Conservation (phyloP, 139 green algal species). For the Raphidocelis subcapitata region DNA sequence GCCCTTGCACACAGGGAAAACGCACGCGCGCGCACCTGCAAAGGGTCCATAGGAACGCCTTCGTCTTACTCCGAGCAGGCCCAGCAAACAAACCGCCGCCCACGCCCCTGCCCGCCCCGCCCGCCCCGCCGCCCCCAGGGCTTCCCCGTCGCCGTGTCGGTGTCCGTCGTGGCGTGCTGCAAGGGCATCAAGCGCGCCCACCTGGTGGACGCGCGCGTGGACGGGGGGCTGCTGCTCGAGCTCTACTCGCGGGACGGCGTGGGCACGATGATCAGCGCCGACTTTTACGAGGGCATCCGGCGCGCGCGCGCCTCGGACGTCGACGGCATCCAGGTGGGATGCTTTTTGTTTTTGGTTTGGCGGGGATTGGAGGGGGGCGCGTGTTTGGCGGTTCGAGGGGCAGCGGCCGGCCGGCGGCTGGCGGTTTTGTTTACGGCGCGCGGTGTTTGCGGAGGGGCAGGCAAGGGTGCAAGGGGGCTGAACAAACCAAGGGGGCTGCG, state of each 20-base stretch:
- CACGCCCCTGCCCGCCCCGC: too few species aligned
- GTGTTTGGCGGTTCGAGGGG: background rate
- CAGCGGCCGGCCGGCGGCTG: too few species aligned
- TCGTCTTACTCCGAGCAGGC: too few species aligned
- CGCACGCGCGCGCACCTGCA: too few species aligned
- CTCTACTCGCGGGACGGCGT: conserved; percentile 95
- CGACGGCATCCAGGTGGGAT: conserved; percentile 36
- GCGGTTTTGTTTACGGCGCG: too few species aligned
- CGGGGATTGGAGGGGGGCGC: background rate
- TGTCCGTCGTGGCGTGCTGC: conserved; percentile 49
- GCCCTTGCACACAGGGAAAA: too few species aligned
- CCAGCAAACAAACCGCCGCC: too few species aligned
- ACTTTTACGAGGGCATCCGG: conserved; percentile 96
- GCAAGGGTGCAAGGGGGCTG: too few species aligned
- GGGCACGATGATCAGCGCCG: conserved; percentile 89
- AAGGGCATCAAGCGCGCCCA: conserved; percentile 56
- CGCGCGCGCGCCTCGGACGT: conserved; percentile 59
- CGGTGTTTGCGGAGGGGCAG: background rate
- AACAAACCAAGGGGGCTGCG: too few species aligned
- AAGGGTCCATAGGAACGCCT: too few species aligned
- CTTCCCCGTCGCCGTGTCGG: conserved; percentile 47
- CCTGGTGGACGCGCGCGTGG: conserved; percentile 72
- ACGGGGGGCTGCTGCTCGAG: conserved; percentile 89
- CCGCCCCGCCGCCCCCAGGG: too few species aligned
- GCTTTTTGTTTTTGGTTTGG: too few species aligned